phyloP scores from a whole-genome alignment of 106 monocot genomes.

The Vanilla planifolia region DNA sequence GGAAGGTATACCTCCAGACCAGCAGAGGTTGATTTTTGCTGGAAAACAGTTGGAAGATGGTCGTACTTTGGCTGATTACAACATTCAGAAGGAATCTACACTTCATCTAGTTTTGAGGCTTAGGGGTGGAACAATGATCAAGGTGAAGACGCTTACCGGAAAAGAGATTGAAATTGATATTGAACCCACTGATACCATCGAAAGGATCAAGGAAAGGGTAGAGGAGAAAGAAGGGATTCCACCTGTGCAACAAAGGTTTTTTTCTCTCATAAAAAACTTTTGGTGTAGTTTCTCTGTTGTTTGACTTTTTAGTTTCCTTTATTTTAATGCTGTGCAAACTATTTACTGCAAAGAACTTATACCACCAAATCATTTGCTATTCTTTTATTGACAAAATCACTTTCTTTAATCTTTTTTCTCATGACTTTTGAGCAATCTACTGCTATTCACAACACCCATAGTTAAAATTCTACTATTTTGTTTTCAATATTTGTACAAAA shows the following conservation, averaged over 20 bases:
- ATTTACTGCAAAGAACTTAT: too few species aligned
- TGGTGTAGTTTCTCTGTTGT: too few species aligned
- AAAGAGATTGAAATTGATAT: slow-evolving; percentile 48
- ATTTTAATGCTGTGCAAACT: too few species aligned
- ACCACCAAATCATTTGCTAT: too few species aligned
- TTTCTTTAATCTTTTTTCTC: too few species aligned
- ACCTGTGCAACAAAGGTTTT: slow-evolving; percentile 38
- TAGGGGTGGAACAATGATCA: slow-evolving; percentile 44
- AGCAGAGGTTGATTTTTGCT: slow-evolving; percentile 16
- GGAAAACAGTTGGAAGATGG: slow-evolving; percentile 23
- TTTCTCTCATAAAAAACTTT: too few species aligned
- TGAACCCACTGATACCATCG: slow-evolving; percentile 38
- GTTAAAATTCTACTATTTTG: too few species aligned
- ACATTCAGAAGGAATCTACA: slow-evolving; percentile 32
- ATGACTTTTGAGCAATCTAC: too few species aligned
- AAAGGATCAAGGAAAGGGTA: slow-evolving; percentile 38
- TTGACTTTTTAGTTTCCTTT: too few species aligned
- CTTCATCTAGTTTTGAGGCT: slow-evolving; percentile 40
- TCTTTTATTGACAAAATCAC: too few species aligned
- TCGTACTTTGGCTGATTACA: slow-evolving; percentile 22
- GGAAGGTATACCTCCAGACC: slow-evolving; percentile 19
- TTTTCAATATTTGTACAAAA: too few species aligned
- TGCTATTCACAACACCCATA: too few species aligned
- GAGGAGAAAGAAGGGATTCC: slow-evolving; percentile 52
- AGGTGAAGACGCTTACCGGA: slow-evolving; percentile 40